Base-by-base conservation (phyloP, 1,139 yeast species). In the Cylindricascospora bacillispora region DNA sequence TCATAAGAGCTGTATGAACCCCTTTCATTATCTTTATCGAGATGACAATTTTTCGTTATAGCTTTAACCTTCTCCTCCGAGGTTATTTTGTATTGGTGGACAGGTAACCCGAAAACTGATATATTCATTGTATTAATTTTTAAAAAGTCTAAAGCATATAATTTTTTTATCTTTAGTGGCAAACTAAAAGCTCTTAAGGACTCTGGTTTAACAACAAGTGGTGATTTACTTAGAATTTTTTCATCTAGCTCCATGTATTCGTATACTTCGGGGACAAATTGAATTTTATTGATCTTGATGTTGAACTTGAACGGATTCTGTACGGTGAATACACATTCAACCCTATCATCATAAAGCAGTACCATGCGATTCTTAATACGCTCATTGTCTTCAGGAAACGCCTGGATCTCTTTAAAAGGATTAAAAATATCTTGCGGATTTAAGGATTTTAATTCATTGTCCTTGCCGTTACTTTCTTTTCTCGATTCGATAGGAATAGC, bases 231-330 rank as follows among this genome's bases (percentile, higher is more conserved):
- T n/a, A 43, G 27, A 12, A 37, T 36, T 13, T 35, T 29, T 6
- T 31, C 30, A 18, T 38, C 41, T 2, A 52, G 21, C 33, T 45
- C 43, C 30, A 58, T 38, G 21, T 54, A 53, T 21, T 56, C 53
- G 6, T 53, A 22, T 1, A 49, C 41, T 27, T 61, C 62, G 11
- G 54, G 48, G 6, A 52, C 56, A 3, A 76, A 54, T 24, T 57
- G 52, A 2, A 82, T 50, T 28, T 71, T 72, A 20, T 61, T 60
- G 3, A 89, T 58, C 26, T 73, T 77, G 7, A 86, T 56, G 29
- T 77, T 83, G 52, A 82, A 83, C 7, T 72, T 69, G 55, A 73
- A 83, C 2, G 95, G 94, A 47, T 89, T 89, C 45, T 80, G 89
- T 6, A 89, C 46, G 2, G 64, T 60, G 1, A 82, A 59, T 13